Conservation (phyloP, 2,329 filamentous ascomycete species). For the Ophiocordyceps camponoti-floridani region DNA sequence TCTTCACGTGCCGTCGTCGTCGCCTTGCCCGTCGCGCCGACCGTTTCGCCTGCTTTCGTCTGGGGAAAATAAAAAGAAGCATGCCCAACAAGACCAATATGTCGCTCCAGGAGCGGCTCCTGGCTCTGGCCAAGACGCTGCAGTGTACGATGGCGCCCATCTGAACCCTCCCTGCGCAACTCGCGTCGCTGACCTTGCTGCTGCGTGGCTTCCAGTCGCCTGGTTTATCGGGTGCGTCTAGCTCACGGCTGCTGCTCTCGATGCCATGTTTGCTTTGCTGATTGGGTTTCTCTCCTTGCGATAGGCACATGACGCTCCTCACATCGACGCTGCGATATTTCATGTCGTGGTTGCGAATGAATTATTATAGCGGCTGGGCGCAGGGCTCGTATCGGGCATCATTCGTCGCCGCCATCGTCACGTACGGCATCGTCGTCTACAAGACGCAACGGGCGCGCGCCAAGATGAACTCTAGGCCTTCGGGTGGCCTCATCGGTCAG, state of each 20-base stretch:
- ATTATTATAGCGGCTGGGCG: conserved; percentile 63
- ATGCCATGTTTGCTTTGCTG: conserved; percentile 1
- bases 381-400: conserved; percentile 75
- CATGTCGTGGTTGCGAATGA: conserved; percentile 76
- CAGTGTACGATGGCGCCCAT: conserved; percentile 45
- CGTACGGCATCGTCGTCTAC: conserved; percentile 97
- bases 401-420: conserved; percentile 75
- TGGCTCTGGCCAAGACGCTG: conserved; percentile 69
- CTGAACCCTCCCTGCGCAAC: background rate
- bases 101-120: conserved; percentile 57
- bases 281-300: conserved; percentile 2
- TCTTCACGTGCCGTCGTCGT: background rate
- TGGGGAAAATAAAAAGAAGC: background rate
- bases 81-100: conserved; percentile 38
- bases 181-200: background rate
- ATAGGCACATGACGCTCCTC: conserved; percentile 72
- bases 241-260: background rate
- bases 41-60: background rate
- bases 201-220: conserved; percentile 32
- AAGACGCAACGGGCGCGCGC: conserved; percentile 83
- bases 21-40: background rate
- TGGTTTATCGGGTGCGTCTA: conserved; percentile 65
- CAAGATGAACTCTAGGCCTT: conserved; percentile 50
- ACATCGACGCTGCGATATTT: conserved; percentile 67
- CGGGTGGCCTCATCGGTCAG: conserved; percentile 42